These are phyloP conservation scores for Urochloa ruziziensis DNA, from an alignment of 176 grass and related monocot genomes.

Conservation along the genomic window DNA sequence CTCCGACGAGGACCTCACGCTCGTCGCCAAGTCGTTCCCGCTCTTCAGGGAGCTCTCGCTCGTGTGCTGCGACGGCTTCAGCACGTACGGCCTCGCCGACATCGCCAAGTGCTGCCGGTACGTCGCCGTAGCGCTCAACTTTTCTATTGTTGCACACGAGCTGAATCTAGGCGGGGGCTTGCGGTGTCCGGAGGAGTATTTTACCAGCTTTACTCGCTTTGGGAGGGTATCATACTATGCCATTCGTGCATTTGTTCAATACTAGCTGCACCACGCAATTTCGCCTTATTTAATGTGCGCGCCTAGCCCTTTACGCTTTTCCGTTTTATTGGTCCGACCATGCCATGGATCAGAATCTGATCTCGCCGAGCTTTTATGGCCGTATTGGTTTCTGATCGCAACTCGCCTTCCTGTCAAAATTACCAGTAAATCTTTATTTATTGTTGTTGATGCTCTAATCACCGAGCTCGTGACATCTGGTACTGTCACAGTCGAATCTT, in stretches of 20 bases:
- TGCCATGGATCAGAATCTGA: slow-evolving; percentile 49
- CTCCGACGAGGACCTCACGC: slow-evolving; percentile 61
- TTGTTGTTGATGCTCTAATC: slow-evolving; percentile 22
- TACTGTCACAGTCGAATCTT: slow-evolving; percentile 35
- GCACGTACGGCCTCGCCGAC: slow-evolving; percentile 73
- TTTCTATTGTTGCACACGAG: not conserved
- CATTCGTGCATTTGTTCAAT: slow-evolving; percentile 48
- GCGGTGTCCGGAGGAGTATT: slow-evolving; percentile 12
- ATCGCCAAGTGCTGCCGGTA: slow-evolving; percentile 83
- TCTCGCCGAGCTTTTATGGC: slow-evolving; percentile 32
- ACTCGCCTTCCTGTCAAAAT: slow-evolving; percentile 17
- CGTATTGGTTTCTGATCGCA: slow-evolving; percentile 15
- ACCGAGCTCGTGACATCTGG: slow-evolving; percentile 3
- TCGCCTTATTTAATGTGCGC: slow-evolving; percentile 42
- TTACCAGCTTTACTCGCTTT: slow-evolving; percentile 34
- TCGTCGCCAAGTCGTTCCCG: slow-evolving; percentile 62
- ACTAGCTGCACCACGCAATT: slow-evolving; percentile 29
- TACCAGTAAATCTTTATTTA: slow-evolving; percentile 11
- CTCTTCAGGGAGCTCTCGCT: slow-evolving; percentile 74
- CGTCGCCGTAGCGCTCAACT: not conserved
- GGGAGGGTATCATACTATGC: slow-evolving; percentile 28
- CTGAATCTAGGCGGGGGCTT: slow-evolving; percentile 24
- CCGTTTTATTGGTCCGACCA: slow-evolving; percentile 27
- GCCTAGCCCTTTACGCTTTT: slow-evolving; percentile 41
- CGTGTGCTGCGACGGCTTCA: slow-evolving; percentile 91